Base-by-base conservation (phyloP, 1,284 basidiomycete species). In the Malassezia obtusa region DNA sequence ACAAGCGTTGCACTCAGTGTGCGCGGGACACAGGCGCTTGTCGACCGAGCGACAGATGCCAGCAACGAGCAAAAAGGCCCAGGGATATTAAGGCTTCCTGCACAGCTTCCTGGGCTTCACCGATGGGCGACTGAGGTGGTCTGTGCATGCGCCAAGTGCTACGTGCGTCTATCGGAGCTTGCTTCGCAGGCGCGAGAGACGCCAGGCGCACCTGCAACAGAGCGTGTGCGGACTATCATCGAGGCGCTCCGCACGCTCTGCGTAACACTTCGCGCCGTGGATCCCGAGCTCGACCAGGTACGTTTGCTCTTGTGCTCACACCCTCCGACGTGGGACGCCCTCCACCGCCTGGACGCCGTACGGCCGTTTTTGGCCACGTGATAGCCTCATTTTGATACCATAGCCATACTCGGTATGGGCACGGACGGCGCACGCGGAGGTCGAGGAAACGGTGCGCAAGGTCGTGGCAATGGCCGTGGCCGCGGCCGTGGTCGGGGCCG, bases 361-460 rank as follows among this genome's bases (percentile, higher is more conserved):
- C 32, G 32, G 36, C 39, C 38, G 30, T 39, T 50, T n/a, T 25
- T 50, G 25, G 26, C 36, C 48, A 50, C 48, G 48, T 50, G 38
- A 50, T 50, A 19, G 28, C 40, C 36, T 33, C 12, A 10, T 3
- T 24, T 24, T 7, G 24, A 40, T 22, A 43, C 48, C 26, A 49
- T 49, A 35, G 37, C 35, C 32, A 26, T 28, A 5, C 19, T 6
- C 7, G 15, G 22, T 31, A 45, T 40, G 48, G 17, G 21, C n/a
- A 24, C 9, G 33, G 21, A 32, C 49, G 24, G 26, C 21, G 35
- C 33, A 22, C 35, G 30, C 19, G 19, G 15, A 9, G 48, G 31
- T 38, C 48, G 32, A 40, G 22, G 38, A 40, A 26, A 14, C 26
- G 38, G 38, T 6, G 26, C 38, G 10, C 7, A 12, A 14, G 22